Evolutionary conservation across 1,284 basidiomycete species (phyloP), one percentile per base, ranked within the genome.

Genomic region (Uromyces viciae-fabae): DNA sequence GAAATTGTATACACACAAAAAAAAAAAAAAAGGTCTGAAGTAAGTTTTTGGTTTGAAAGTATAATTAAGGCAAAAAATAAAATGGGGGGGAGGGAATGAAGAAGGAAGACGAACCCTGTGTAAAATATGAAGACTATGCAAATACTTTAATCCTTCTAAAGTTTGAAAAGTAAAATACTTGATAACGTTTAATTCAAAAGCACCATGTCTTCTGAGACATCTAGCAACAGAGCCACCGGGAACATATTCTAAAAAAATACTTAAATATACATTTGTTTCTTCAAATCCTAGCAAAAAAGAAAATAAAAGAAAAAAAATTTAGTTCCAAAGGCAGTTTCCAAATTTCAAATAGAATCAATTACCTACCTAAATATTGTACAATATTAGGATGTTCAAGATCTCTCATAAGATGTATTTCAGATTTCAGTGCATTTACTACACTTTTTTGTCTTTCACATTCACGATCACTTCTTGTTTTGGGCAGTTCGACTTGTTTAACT

Each of bases 221-320:
- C 93, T 93, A 68, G 94, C 95, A 82, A 99, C 91, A 1, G 95
- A 97, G 38, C 97, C 97, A 86, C 97, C 97, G 81, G 96, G 95
- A 75, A 98, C 95, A 86, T 98, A 98, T 87, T 98, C 95, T 86
- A 99, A 89, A 88, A 99, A 99, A 92, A 99, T 98, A 89, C 94
- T 97, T 82, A 98, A 87, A 87, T 93, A 93, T 75, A 91, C 90
- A 2, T 91, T 90, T 0, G 94, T 96, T 86, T 96, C 93, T 87
- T 99, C 97, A 84, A 94, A 95, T n/a, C 87, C 86, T 86, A 75
- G 9, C 19, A 19, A 14, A 25, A 11, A 69, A 28, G 19, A 22
- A 25, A 9, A 52, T 31, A 75, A 46, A 22, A 52, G 42, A 62
- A 82, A 49, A 62, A 11, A 1, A 7, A 62, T 36, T 8, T 5